Conservation (phyloP, 345 rosid species). For the Rhodamnia argentea region DNA sequence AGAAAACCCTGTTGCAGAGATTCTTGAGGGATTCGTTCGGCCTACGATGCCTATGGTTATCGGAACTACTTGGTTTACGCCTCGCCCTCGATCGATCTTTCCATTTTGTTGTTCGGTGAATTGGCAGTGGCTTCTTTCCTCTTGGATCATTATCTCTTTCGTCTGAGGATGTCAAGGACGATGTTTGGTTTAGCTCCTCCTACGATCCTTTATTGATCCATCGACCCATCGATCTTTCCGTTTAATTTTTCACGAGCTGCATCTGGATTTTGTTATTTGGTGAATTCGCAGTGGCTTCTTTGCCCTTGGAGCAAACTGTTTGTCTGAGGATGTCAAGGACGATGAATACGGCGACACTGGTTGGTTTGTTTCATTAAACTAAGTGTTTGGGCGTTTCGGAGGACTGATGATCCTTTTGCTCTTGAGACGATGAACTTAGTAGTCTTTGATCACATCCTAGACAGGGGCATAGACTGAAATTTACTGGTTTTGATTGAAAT, state of each 20-base stretch:
- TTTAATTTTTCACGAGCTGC: neutral
- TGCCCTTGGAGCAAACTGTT: neutral
- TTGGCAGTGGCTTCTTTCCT: neutral
- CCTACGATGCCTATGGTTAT: neutral
- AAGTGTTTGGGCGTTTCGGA: neutral
- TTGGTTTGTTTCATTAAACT: neutral
- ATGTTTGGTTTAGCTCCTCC: neutral
- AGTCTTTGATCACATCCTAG: no score
- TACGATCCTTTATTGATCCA: neutral
- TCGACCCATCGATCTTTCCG: neutral
- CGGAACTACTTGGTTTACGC: neutral
- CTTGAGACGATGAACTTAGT: neutral
- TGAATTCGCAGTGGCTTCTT: neutral
- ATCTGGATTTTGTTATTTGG: neutral
- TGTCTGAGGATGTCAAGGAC: neutral
- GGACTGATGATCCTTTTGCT: neutral
- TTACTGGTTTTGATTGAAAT: no score
- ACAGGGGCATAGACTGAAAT: no score
- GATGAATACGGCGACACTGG: neutral
- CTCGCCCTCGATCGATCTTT: neutral
- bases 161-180: no score
- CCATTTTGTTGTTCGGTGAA: neutral
- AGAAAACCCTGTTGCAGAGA: neutral
- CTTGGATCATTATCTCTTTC: no score
- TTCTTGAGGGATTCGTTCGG: neutral